A percentile compares a stretch with the other conserved stretches of the same genome.
These are phyloP conservation scores for Kurtzmaniella natalensis DNA, from an alignment of 1,139 yeast genomes.

Conservation along the genomic window DNA sequence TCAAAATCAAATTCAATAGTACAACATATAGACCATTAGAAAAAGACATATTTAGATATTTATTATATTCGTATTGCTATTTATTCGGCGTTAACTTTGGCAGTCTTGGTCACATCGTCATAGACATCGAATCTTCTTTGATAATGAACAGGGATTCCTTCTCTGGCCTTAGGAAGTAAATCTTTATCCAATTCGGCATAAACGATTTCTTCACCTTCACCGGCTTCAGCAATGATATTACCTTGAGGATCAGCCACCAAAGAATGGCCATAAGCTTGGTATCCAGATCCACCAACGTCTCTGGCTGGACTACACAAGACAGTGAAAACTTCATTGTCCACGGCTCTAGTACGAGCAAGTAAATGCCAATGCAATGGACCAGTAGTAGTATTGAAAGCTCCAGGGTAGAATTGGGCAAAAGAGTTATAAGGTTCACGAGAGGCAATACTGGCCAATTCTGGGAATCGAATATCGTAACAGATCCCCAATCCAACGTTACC, in stretches of 20 bases:
- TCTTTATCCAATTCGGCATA: constrained; percentile 75
- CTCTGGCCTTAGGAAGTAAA: constrained; percentile 56
- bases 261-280: constrained; percentile 93
- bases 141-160: constrained; percentile 68
- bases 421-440: constrained; percentile 64
- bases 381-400: constrained; percentile 93
- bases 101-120: constrained; percentile 45
- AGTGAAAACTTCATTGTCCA: constrained; percentile 82
- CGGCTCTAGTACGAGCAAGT: constrained; percentile 80
- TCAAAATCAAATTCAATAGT: no score
- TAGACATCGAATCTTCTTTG: constrained; percentile 89
- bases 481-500: constrained; percentile 87
- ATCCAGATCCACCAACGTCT: constrained; percentile 57
- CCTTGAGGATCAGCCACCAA: constrained; percentile 85
- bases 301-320: constrained; percentile 87
- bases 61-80: neutral
- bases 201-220: constrained; percentile 75
- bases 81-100: constrained; percentile 6
- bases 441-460: constrained; percentile 80
- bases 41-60: neutral
- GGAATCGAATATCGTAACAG: constrained; percentile 90
- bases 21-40: no score
- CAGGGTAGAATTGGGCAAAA: constrained; percentile 90
- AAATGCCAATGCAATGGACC: constrained; percentile 95
- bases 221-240: constrained; percentile 76